Percentiles rank a stretch among this genome's conserved stretches.
Conservation (phyloP, 1,284 basidiomycete species). For the Heliocybe sulcata region DNA sequence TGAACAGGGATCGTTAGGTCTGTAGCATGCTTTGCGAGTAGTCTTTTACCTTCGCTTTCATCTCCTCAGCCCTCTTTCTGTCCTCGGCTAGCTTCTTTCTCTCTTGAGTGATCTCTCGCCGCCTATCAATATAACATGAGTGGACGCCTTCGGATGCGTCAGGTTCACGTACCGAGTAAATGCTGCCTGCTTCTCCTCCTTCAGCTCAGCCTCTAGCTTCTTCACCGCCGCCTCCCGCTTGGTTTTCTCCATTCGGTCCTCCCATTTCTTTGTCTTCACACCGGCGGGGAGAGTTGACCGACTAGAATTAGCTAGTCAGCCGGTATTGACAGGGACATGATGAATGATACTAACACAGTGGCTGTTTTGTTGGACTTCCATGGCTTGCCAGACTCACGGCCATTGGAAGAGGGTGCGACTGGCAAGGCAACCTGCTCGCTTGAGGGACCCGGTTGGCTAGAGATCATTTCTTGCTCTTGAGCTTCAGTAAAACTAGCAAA, state of each 20-base stretch:
- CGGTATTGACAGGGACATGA: constrained; percentile 5
- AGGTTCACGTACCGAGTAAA: constrained; percentile 39
- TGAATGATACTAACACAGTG: constrained; percentile 41
- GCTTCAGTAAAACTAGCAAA: no score
- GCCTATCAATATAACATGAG: constrained; percentile 29
- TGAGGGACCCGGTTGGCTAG: not conserved
- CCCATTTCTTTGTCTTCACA: constrained; percentile 60
- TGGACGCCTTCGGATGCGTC: constrained; percentile 1
- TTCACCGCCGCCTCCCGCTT: constrained; percentile 61
- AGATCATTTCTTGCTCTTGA: not conserved
- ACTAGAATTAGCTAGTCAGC: constrained; percentile 26
- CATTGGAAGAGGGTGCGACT: constrained; percentile 46
- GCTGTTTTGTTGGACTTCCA: constrained; percentile 63
- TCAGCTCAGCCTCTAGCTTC: constrained; percentile 63
- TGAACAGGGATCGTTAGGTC: not conserved
- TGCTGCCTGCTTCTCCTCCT: constrained; percentile 69
- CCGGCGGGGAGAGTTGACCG: constrained; percentile 61
- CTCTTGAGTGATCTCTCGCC: constrained; percentile 58
- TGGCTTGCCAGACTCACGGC: constrained; percentile 57
- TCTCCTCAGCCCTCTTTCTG: constrained; percentile 60
- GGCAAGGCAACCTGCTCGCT: constrained; percentile 15
- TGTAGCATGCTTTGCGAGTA: constrained; percentile 1
- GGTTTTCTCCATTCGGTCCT: constrained; percentile 60
- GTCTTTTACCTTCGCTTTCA: constrained; percentile 56
- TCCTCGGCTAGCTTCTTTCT: constrained; percentile 69